Evolutionary conservation across 441 rosid genomes (phyloP).

Genomic region (Erodium texanum): DNA sequence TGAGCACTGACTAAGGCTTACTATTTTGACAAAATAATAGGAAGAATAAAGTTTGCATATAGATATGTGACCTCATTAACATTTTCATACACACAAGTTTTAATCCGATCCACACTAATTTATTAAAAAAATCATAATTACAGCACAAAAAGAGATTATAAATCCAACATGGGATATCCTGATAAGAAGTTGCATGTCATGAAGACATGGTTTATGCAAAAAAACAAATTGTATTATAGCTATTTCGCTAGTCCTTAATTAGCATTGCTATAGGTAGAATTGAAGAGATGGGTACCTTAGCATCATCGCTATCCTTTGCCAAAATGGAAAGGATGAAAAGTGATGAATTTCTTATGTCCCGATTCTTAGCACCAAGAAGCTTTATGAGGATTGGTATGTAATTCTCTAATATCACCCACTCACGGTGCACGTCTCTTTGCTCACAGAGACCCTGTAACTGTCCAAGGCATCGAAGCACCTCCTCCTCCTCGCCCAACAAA

Average conservation of each 20-base stretch:
- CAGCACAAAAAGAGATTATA: not conserved
- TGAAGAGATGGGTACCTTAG: conserved; percentile 22
- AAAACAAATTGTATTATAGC: conserved; percentile 6
- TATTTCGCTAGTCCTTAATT: not conserved
- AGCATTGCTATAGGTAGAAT: not conserved
- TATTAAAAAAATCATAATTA: not conserved
- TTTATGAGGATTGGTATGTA: conserved; percentile 22
- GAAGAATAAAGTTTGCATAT: not conserved
- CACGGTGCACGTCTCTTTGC: conserved; percentile 20
- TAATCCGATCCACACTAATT: not conserved
- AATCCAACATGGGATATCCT: not conserved
- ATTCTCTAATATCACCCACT: conserved; percentile 23
- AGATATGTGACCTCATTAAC: not conserved
- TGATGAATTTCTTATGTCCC: conserved; percentile 22
- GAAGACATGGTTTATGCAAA: not conserved
- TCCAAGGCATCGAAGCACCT: conserved; percentile 22
- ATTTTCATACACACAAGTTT: not conserved
- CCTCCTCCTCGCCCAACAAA: conserved; percentile 24
- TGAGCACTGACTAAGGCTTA: not conserved
- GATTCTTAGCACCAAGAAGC: conserved; percentile 24
- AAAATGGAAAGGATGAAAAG: conserved; percentile 27
- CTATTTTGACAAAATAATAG: not conserved
- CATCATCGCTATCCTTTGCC: no score
- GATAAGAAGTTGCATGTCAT: conserved; percentile 1
- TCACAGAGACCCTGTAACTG: conserved; percentile 21